Percentiles rank a stretch among this genome's conserved stretches.
phyloP scores from a whole-genome alignment of 176 grass and related monocot genomes.

The Poa pratensis region DNA sequence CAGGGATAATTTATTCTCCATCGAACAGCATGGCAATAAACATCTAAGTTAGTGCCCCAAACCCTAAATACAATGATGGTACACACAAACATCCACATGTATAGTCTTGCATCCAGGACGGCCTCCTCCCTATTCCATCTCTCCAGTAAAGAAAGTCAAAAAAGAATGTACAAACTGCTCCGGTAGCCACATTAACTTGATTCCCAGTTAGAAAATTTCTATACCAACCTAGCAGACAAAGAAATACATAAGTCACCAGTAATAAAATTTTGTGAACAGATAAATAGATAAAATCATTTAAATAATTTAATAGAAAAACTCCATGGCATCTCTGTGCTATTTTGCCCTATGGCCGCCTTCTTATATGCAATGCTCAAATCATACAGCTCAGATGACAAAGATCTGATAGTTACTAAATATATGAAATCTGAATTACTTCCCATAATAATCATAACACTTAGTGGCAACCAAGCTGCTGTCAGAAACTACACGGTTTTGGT shows the following conservation, averaged over 20 bases:
- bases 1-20: slow-evolving; percentile 63
- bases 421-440: slow-evolving; percentile 6
- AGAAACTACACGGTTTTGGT: neutral
- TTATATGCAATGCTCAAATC: slow-evolving; percentile 9
- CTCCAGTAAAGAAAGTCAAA: slow-evolving; percentile 54
- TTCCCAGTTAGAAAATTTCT: slow-evolving; percentile 54
- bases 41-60: slow-evolving; percentile 54
- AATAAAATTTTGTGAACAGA: neutral
- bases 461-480: neutral
- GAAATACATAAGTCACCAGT: slow-evolving; percentile 14
- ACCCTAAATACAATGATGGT: slow-evolving; percentile 68
- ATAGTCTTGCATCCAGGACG: slow-evolving; percentile 50
- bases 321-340: neutral
- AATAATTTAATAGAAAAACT: neutral
- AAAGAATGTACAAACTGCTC: slow-evolving; percentile 69
- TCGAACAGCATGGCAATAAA: slow-evolving; percentile 45
- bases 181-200: slow-evolving; percentile 50
- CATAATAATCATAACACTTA: neutral
- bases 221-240: slow-evolving; percentile 54
- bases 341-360: slow-evolving; percentile 6
- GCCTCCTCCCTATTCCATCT: slow-evolving; percentile 50
- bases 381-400: neutral
- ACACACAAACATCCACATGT: slow-evolving; percentile 73
- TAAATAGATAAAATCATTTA: neutral
- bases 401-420: slow-evolving; percentile 2